A percentile compares a stretch with the other conserved stretches of the same genome.
Conservation (phyloP, 345 rosid species). For the Eucalyptus virginea region DNA sequence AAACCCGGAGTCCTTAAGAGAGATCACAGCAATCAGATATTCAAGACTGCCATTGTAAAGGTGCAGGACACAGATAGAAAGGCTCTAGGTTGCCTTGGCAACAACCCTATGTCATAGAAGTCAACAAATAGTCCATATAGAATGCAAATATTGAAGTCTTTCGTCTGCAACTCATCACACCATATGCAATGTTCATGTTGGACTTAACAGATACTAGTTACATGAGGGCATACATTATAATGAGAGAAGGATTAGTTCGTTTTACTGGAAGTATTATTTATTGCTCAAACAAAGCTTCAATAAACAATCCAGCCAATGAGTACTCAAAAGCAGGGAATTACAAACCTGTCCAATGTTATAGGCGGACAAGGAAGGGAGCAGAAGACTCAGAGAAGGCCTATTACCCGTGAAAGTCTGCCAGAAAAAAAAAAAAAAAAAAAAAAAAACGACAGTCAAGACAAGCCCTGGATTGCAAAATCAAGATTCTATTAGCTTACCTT, state of each 20-base stretch:
- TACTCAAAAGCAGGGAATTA: neutral
- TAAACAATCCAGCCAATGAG: neutral
- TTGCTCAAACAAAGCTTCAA: neutral
- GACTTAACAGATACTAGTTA: neutral
- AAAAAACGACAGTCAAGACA: neutral
- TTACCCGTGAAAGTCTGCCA: constrained; percentile 77
- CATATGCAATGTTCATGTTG: neutral
- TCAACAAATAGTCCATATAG: neutral
- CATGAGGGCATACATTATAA: neutral
- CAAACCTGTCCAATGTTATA: constrained; percentile 81
- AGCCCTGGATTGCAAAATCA: neutral
- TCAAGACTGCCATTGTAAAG: neutral
- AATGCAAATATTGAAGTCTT: neutral
- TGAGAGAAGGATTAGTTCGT: neutral
- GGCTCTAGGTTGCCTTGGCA: neutral
- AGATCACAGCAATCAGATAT: neutral
- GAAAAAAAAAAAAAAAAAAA: neutral
- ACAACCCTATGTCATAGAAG: neutral
- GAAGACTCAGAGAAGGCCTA: constrained; percentile 88
- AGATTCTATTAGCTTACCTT: constrained; percentile 38
- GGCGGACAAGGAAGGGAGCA: constrained; percentile 72
- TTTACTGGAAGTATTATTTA: neutral
- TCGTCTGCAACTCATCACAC: neutral
- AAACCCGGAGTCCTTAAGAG: neutral
- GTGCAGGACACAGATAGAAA: neutral